Evolutionary conservation across 805 yeast genomes (phyloP).

Genomic region (Priceomyces carsonii): DNA sequence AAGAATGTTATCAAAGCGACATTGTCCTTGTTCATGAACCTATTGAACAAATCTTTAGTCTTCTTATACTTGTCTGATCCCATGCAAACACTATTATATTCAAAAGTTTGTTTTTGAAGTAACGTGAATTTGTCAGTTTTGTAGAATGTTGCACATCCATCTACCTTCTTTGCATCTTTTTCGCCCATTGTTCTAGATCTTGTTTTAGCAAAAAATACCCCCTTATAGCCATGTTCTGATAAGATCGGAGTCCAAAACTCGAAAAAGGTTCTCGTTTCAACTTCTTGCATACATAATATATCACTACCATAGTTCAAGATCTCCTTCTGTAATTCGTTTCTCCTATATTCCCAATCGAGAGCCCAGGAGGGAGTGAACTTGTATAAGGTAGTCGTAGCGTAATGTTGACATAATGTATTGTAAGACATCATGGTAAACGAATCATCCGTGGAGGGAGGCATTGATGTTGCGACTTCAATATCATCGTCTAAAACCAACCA

Average conservation of each 20-base stretch:
- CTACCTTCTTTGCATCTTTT: slow-evolving; percentile 83
- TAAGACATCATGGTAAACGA: slow-evolving; percentile 80
- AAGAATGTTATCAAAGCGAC: slow-evolving; percentile 78
- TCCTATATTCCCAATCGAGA: slow-evolving; percentile 87
- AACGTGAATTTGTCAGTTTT: slow-evolving; percentile 67
- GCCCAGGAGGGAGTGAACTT: slow-evolving; percentile 98
- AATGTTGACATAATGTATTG: slow-evolving; percentile 92
- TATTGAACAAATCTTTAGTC: slow-evolving; percentile 90
- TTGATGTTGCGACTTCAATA: slow-evolving; percentile 52
- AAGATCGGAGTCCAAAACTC: slow-evolving; percentile 83
- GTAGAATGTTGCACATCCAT: slow-evolving; percentile 97
- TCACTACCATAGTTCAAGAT: slow-evolving; percentile 67
- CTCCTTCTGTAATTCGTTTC: slow-evolving; percentile 73
- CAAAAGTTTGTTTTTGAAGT: slow-evolving; percentile 70
- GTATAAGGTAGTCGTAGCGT: slow-evolving; percentile 89
- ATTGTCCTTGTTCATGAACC: slow-evolving; percentile 95
- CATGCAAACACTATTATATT: slow-evolving; percentile 80
- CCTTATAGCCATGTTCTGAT: slow-evolving; percentile 73
- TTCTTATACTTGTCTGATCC: slow-evolving; percentile 84
- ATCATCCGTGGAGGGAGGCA: slow-evolving; percentile 33
- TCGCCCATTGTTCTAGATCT: slow-evolving; percentile 89
- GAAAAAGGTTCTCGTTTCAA: slow-evolving; percentile 81
- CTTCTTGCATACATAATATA: slow-evolving; percentile 91
- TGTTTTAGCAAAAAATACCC: slow-evolving; percentile 82
- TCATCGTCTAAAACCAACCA: slow-evolving; percentile 82